phyloP scores from a whole-genome alignment of 73 alveolate species.

The Blepharisma japonicum region DNA sequence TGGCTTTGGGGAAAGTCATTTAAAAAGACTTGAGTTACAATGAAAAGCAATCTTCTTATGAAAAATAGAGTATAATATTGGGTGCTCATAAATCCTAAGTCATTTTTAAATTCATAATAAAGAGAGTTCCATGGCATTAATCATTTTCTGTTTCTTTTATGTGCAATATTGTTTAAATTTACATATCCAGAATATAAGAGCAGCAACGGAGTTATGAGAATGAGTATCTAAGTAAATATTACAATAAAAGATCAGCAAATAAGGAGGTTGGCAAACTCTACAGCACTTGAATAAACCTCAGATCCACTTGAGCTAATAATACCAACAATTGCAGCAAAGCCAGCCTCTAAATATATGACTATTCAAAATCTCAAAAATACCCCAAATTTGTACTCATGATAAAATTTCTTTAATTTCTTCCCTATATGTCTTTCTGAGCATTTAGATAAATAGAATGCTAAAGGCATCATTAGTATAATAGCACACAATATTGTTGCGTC shows the following conservation, averaged over 20 bases:
- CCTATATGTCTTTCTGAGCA: not conserved
- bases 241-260: not conserved
- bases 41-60: constrained; percentile 13
- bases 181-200: not conserved
- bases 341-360: not conserved
- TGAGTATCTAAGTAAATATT: not conserved
- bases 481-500: not conserved
- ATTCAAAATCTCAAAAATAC: not conserved
- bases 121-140: not conserved
- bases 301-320: not conserved
- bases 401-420: not conserved
- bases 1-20: not conserved
- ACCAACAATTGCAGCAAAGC: not conserved
- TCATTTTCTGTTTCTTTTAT: not conserved
- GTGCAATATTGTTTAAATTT: not conserved
- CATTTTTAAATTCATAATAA: not conserved
- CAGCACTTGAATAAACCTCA: not conserved
- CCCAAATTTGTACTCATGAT: not conserved
- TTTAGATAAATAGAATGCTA: not conserved
- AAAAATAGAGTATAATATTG: constrained; percentile 3
- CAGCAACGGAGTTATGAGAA: not conserved
- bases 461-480: not conserved
- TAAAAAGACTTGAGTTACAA: not conserved
- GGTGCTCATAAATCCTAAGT: constrained; percentile 3
- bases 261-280: not conserved